A percentile compares a stretch with the other conserved stretches of the same genome.
phyloP scores from a whole-genome alignment of 164 flowering plant genomes.

The Stephania cephalantha region DNA sequence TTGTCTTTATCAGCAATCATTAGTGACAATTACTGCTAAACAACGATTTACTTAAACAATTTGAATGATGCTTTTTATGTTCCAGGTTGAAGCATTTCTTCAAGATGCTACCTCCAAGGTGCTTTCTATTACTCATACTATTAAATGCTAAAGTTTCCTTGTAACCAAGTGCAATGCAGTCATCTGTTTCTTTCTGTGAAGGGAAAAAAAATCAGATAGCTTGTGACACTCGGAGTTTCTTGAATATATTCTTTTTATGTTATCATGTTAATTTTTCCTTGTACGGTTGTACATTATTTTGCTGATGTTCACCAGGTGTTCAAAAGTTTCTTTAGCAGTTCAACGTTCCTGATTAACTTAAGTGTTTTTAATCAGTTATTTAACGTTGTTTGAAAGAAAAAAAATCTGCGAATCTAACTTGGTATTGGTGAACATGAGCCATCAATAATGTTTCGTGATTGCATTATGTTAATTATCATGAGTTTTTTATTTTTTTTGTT shows the following conservation, averaged over 20 bases:
- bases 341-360: too few relatives aligned
- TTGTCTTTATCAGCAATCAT: background rate
- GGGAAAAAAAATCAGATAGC: background rate
- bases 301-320: background rate
- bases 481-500: too few relatives aligned
- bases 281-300: background rate
- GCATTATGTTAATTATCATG: too few relatives aligned
- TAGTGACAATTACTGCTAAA: background rate
- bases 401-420: too few relatives aligned
- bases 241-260: too few relatives aligned
- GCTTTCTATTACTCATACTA: conserved; percentile 15
- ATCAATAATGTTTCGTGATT: too few relatives aligned
- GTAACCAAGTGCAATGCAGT: background rate
- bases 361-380: too few relatives aligned
- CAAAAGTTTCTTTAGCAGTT: too few relatives aligned
- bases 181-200: background rate
- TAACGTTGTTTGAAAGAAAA: too few relatives aligned
- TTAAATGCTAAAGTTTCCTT: background rate
- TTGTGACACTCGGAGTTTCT: background rate
- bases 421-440: too few relatives aligned
- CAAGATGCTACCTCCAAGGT: conserved; percentile 90
- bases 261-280: too few relatives aligned
- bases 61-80: background rate
- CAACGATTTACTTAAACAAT: background rate
- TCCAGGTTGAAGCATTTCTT: conserved; percentile 76